These are phyloP conservation scores for Luvunga scandens DNA, from an alignment of 345 rosid genomes.

Conservation along the genomic window DNA sequence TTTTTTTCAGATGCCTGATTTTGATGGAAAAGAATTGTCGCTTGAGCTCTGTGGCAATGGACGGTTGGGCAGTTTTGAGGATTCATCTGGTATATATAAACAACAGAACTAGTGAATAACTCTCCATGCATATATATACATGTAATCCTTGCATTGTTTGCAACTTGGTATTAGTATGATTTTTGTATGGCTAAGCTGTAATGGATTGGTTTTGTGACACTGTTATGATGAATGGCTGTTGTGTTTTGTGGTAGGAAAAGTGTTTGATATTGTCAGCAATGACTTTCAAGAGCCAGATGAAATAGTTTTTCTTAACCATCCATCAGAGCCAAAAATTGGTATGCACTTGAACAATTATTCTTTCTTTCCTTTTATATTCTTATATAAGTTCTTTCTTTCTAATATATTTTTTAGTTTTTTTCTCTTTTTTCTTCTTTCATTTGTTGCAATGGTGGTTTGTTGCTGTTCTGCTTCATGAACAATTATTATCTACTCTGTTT, in stretches of 20 bases:
- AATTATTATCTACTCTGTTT: background rate
- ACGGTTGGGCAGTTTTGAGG: conserved; percentile 51
- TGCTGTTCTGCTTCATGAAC: background rate
- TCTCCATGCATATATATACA: background rate
- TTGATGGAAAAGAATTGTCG: conserved; percentile 47
- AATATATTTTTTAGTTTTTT: background rate
- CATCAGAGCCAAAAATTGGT: conserved; percentile 56
- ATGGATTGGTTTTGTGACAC: background rate
- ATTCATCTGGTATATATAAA: conserved; percentile 46
- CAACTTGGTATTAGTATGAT: background rate
- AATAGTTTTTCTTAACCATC: conserved; percentile 50
- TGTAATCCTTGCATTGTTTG: background rate
- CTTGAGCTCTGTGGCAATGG: conserved; percentile 51
- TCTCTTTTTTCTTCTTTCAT: background rate
- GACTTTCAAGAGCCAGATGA: conserved; percentile 51
- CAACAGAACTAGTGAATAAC: background rate
- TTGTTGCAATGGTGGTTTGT: background rate
- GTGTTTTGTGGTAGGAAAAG: conserved; percentile 49
- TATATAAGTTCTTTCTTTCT: background rate
- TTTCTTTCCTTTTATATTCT: conserved; percentile 4
- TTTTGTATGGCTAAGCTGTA: background rate
- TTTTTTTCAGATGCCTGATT: conserved; percentile 54
- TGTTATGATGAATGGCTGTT: background rate
- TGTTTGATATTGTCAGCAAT: conserved; percentile 50
- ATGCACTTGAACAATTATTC: background rate